Base-by-base conservation (phyloP, 2,329 filamentous ascomycete species). In the Trichoderma afroharzianum region DNA sequence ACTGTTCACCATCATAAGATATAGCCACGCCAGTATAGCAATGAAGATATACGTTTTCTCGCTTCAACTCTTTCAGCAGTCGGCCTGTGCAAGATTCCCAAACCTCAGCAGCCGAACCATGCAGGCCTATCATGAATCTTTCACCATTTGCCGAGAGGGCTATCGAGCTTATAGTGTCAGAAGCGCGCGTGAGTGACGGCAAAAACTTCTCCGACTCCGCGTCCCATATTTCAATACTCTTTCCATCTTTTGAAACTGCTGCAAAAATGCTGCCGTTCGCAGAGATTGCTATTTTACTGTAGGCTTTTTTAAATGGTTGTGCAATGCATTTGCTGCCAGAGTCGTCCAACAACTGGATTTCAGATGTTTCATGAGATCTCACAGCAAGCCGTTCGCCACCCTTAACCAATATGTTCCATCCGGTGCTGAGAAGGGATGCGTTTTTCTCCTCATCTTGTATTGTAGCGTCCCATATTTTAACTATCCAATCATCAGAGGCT, bases 401-500 rank as follows among this genome's bases (percentile, higher is more conserved):
- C 30, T 69, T 71, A 18, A 73, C 73, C 58, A 77, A 74, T 18
- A 63, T 69, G 6, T 66, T 15, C n/a, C 4, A n/a, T n/a, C n/a
- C n/a, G n/a, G n/a, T 11, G 4, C 9, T 8, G 12, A 24, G 7
- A 32, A 3, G 2, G 8, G 9, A 11, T 24, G 30, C 2, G 14
- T 21, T 57, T 30, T 12, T 12, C 26, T 57, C 24, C 4, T 57
- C 5, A 6, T 0, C 1, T 6, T 14, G 4, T 59, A 36, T 7
- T 8, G n/a, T 6, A 36, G 70, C 39, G 12, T 73, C 74, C 74
- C 74, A 77, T 5, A 77, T 26, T 26, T 73, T 71, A 9, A 75
- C n/a, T 12, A 12, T 75, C 12, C 59, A 15, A 47, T 77, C 74
- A 3, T 62, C 6, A 3, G 72, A 76, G n/a, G 59, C 72, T 6